phyloP scores from a whole-genome alignment of 345 rosid species.

The Pseudoturritis turrita region DNA sequence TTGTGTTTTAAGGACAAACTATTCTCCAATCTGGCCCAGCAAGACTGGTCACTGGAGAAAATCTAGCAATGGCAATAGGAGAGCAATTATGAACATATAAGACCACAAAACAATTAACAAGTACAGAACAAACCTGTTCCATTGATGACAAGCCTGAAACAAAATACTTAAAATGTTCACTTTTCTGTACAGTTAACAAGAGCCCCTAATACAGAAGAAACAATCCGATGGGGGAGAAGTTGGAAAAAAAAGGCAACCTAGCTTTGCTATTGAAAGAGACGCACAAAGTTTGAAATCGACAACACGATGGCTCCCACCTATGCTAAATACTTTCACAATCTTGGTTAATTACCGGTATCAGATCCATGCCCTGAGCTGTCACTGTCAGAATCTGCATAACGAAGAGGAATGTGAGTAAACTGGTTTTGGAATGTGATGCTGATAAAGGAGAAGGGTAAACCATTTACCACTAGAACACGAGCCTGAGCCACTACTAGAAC shows the following conservation, averaged over 20 bases:
- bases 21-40: not conserved
- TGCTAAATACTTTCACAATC: constrained; percentile 27
- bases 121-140: constrained; percentile 1
- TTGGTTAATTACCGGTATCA: constrained; percentile 22
- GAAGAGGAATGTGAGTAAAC: not conserved
- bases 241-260: constrained; percentile 5
- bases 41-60: not conserved
- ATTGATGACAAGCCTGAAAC: constrained; percentile 8
- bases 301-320: constrained; percentile 18
- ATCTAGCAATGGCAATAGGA: not conserved
- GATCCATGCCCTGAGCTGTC: constrained; percentile 27
- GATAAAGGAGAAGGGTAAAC: not conserved
- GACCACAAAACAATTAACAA: not conserved
- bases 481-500: constrained; percentile 38
- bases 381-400: constrained; percentile 30
- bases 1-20: not conserved
- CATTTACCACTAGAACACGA: constrained; percentile 35
- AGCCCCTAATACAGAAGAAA: constrained; percentile 23
- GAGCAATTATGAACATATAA: not conserved
- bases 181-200: constrained; percentile 29
- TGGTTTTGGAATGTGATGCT: not conserved
- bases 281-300: constrained; percentile 12
- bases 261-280: constrained; percentile 16
- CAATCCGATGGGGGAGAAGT: not conserved
- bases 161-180: not conserved